Evolutionary conservation across 805 yeast genomes (phyloP).

Genomic region (Ogataea philodendri): DNA sequence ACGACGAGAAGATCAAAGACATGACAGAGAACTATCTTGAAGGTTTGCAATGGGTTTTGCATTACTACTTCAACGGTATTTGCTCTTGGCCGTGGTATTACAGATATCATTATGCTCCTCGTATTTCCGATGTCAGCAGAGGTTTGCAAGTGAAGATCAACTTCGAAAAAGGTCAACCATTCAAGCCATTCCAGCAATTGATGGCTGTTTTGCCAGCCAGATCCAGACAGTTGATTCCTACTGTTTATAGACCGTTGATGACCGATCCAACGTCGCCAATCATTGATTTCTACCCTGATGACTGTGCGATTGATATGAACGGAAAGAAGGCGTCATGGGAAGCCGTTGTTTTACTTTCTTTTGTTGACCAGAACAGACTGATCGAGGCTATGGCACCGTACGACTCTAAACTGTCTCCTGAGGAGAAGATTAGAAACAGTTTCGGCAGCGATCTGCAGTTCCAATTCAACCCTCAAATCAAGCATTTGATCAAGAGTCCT

Average conservation of each 20-base stretch:
- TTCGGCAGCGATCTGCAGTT: slow-evolving; percentile 71
- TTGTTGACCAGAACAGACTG: slow-evolving; percentile 81
- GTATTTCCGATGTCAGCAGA: slow-evolving; percentile 78
- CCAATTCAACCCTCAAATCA: slow-evolving; percentile 72
- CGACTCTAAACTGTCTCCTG: slow-evolving; percentile 60
- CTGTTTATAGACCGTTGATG: slow-evolving; percentile 77
- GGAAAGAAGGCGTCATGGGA: slow-evolving; percentile 98
- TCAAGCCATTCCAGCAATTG: slow-evolving; percentile 90
- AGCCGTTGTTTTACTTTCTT: slow-evolving; percentile 88
- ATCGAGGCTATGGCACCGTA: slow-evolving; percentile 68
- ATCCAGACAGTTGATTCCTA: slow-evolving; percentile 76
- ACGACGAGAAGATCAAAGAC: slow-evolving; percentile 56
- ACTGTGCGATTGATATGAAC: slow-evolving; percentile 84
- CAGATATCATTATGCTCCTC: slow-evolving; percentile 87
- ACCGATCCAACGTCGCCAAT: slow-evolving; percentile 83
- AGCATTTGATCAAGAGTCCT: slow-evolving; percentile 68
- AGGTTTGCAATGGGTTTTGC: slow-evolving; percentile 96
- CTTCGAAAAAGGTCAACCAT: slow-evolving; percentile 74
- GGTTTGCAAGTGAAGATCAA: slow-evolving; percentile 66
- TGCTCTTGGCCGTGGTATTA: slow-evolving; percentile 97
- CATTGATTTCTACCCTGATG: slow-evolving; percentile 83
- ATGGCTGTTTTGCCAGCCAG: slow-evolving; percentile 98
- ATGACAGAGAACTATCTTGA: slow-evolving; percentile 81
- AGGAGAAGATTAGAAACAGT: slow-evolving; percentile 70
- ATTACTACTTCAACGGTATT: slow-evolving; percentile 85